phyloP scores from a whole-genome alignment of 495 filamentous ascomycete species.

The Mytilinidion resinicola region DNA sequence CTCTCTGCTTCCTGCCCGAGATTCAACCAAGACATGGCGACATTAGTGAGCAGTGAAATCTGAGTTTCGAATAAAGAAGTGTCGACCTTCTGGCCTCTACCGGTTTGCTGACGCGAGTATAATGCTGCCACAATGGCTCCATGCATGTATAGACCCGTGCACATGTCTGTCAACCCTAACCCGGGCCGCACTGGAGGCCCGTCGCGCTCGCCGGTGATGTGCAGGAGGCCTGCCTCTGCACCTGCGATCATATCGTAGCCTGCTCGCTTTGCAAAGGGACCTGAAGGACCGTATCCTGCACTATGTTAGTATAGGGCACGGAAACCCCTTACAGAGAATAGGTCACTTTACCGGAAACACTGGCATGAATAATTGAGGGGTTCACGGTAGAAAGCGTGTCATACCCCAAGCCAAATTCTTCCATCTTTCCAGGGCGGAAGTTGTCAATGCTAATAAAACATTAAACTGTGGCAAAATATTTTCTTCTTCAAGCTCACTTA shows the following conservation, averaged over 20 bases:
- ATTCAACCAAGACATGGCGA: slow-evolving; percentile 32
- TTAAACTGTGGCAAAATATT: background rate
- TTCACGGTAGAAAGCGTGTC: slow-evolving; percentile 11
- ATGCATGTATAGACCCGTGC: slow-evolving; percentile 34
- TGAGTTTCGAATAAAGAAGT: slow-evolving; percentile 34
- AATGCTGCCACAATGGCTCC: slow-evolving; percentile 32
- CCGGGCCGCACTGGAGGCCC: slow-evolving; percentile 33
- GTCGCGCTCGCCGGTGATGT: slow-evolving; percentile 34
- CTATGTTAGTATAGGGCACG: background rate
- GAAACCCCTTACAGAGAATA: background rate
- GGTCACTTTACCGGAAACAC: slow-evolving; percentile 22
- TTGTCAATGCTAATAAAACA: background rate
- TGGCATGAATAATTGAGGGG: slow-evolving; percentile 33
- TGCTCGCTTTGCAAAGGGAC: slow-evolving; percentile 30
- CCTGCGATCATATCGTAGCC: slow-evolving; percentile 30
- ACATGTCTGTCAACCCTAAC: slow-evolving; percentile 35
- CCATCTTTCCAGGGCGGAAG: background rate
- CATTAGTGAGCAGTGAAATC: slow-evolving; percentile 31
- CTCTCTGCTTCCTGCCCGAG: slow-evolving; percentile 31
- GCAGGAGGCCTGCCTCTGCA: slow-evolving; percentile 35
- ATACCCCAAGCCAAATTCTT: background rate
- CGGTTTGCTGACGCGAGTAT: slow-evolving; percentile 30
- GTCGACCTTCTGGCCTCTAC: slow-evolving; percentile 32
- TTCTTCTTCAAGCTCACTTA: background rate
- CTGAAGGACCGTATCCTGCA: slow-evolving; percentile 26